Evolutionary conservation across 2,329 filamentous ascomycete species (phyloP).

Genomic region (Aspergillus amoenus): DNA sequence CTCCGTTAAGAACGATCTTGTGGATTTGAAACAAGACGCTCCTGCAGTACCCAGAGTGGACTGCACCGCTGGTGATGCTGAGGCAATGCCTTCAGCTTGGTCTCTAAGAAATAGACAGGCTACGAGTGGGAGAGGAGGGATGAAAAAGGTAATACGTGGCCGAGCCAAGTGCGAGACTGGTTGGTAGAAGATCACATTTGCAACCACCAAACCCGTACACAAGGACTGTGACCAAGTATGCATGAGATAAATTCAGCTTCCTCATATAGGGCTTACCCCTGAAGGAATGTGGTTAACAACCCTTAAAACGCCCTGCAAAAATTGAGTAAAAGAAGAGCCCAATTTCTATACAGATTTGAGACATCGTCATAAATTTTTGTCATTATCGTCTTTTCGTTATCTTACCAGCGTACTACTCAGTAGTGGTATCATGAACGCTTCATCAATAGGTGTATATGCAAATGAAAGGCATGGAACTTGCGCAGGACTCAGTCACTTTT

Average conservation of each 20-base stretch:
- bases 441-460: slow-evolving; percentile 5
- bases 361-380: slow-evolving; percentile 20
- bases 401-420: slow-evolving; percentile 17
- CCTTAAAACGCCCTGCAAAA: slow-evolving; percentile 6
- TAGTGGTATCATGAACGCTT: slow-evolving; percentile 10
- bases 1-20: slow-evolving; percentile 77
- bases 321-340: slow-evolving; percentile 4
- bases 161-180: not conserved
- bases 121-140: not conserved
- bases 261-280: slow-evolving; percentile 3
- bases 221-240: not conserved
- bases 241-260: slow-evolving; percentile 2
- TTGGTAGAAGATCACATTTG: not conserved
- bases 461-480: slow-evolving; percentile 3
- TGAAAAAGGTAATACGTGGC: not conserved
- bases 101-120: not conserved
- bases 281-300: not conserved
- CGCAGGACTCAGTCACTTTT: not conserved
- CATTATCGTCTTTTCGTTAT: slow-evolving; percentile 24
- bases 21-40: slow-evolving; percentile 56
- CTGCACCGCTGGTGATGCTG: slow-evolving; percentile 66
- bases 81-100: slow-evolving; percentile 6
- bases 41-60: slow-evolving; percentile 69
- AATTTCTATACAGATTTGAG: slow-evolving; percentile 13
- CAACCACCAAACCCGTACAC: not conserved